A percentile compares a stretch with the other conserved stretches of the same genome.
phyloP scores from a whole-genome alignment of 2,329 filamentous ascomycete genomes.

The Fusarium denticulatum region DNA sequence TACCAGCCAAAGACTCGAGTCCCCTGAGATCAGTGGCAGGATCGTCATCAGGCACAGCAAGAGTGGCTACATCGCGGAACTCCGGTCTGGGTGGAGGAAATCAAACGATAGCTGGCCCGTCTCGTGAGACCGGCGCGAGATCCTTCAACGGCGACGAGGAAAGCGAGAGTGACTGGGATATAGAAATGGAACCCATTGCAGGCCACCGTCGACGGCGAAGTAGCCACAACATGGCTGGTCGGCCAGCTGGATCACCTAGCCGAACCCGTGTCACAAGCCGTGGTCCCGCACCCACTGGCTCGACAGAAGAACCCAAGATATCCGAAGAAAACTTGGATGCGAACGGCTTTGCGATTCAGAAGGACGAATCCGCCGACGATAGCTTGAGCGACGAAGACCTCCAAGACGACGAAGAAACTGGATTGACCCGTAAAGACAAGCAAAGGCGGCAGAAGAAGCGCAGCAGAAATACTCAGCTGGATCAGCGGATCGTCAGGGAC shows the following conservation, averaged over 20 bases:
- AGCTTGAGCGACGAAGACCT: constrained; percentile 76
- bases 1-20: constrained; percentile 5
- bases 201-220: constrained; percentile 66
- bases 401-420: constrained; percentile 89
- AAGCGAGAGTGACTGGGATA: constrained; percentile 50
- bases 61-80: constrained; percentile 8
- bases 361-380: constrained; percentile 57
- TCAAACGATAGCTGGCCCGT: constrained; percentile 31
- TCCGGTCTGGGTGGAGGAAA: constrained; percentile 18
- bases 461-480: constrained; percentile 73
- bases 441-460: constrained; percentile 73
- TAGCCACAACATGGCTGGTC: constrained; percentile 53
- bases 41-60: constrained; percentile 16
- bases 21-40: constrained; percentile 3
- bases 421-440: constrained; percentile 79
- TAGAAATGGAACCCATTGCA: constrained; percentile 67
- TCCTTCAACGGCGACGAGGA: constrained; percentile 50
- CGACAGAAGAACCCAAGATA: constrained; percentile 57
- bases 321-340: constrained; percentile 53
- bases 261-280: constrained; percentile 40
- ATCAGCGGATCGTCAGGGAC: constrained; percentile 73
- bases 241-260: constrained; percentile 44
- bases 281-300: constrained; percentile 37
- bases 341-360: constrained; percentile 41
- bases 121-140: constrained; percentile 19